Evolutionary conservation across 2,329 filamentous ascomycete genomes (phyloP).

Genomic region (Alternaria gansuensis): DNA sequence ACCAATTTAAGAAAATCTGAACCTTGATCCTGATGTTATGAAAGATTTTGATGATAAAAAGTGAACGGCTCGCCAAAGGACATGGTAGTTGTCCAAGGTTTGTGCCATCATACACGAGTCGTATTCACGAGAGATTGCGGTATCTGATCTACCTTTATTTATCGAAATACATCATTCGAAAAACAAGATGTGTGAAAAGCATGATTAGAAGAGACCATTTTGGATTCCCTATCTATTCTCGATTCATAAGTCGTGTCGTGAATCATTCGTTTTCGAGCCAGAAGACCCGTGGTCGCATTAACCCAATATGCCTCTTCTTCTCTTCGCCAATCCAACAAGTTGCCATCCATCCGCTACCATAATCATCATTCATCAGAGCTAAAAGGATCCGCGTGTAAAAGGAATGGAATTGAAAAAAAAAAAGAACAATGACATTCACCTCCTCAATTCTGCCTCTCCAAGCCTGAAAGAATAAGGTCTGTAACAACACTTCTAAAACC

Average conservation of each 20-base stretch:
- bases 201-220: conserved; percentile 1
- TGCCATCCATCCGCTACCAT: conserved; percentile 1
- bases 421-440: conserved; percentile 7
- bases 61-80: background rate
- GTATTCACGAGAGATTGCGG: no score
- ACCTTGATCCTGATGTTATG: background rate
- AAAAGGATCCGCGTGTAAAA: background rate
- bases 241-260: conserved; percentile 18
- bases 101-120: no score
- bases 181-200: background rate
- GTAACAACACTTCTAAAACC: conserved; percentile 11
- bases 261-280: conserved; percentile 20
- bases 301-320: conserved; percentile 2
- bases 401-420: conserved; percentile 6
- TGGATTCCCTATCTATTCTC: conserved; percentile 18
- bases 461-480: conserved; percentile 10
- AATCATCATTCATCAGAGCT: background rate
- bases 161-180: background rate
- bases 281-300: conserved; percentile 16
- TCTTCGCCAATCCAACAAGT: conserved; percentile 1
- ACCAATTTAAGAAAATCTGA: no score
- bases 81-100: background rate
- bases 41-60: background rate
- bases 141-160: no score
- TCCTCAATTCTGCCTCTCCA: background rate